phyloP scores from a whole-genome alignment of 2,329 filamentous ascomycete genomes.

The Aureobasidium zeae region DNA sequence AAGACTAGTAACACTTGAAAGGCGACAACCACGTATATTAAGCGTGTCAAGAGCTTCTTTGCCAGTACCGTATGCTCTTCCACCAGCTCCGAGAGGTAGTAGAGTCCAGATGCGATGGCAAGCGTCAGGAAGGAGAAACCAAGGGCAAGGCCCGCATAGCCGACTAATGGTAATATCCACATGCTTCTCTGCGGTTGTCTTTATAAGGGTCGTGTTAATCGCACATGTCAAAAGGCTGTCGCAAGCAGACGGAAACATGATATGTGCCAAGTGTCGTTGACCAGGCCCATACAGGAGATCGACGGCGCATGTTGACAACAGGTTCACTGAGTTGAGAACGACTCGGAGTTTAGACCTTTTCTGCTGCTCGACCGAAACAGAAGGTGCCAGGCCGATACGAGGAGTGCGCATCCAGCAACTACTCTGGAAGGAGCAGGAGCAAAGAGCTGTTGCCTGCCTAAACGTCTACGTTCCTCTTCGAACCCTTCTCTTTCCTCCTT shows the following conservation, averaged over 20 bases:
- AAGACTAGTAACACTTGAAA: conserved; percentile 66
- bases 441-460: neutral
- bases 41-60: conserved; percentile 70
- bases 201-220: neutral
- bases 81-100: conserved; percentile 95
- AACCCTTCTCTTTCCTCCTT: conserved; percentile 2
- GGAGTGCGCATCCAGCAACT: too few species aligned
- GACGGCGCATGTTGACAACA: too few species aligned
- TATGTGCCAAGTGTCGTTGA: conserved; percentile 7
- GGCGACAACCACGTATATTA: conserved; percentile 75
- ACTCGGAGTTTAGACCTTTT: too few species aligned
- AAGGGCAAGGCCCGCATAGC: conserved; percentile 75
- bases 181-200: conserved; percentile 42
- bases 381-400: conserved; percentile 2
- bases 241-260: neutral
- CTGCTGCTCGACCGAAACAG: conserved; percentile 11
- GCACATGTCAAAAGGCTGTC: too few species aligned
- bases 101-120: conserved; percentile 93
- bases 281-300: too few species aligned
- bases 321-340: too few species aligned
- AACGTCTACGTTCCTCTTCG: conserved; percentile 8
- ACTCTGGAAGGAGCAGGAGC: conserved; percentile 1
- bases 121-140: conserved; percentile 93
- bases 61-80: conserved; percentile 94
- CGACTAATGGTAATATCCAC: conserved; percentile 92